Percentiles rank a stretch among this genome's conserved stretches.
These are phyloP conservation scores for Hericium rajendrae DNA, from an alignment of 768 basidiomycete species.

Conservation along the genomic window DNA sequence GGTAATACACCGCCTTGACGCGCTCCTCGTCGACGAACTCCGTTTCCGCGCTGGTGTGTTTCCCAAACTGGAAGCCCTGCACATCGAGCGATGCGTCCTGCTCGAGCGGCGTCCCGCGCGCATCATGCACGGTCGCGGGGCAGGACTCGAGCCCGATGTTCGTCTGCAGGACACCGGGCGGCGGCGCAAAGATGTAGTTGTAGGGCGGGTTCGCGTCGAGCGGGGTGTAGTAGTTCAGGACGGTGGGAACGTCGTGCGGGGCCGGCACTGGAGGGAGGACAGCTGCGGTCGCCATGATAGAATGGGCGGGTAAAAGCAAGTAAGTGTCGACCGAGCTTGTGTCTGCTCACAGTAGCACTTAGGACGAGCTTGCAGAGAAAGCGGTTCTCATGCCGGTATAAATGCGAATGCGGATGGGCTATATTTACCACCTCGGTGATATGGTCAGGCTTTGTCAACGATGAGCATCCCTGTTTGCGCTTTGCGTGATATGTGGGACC, in stretches of 20 bases:
- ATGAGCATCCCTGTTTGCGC: too few relatives aligned
- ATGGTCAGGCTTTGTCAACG: too few relatives aligned
- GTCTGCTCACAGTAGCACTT: too few relatives aligned
- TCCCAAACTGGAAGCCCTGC: slow-evolving; percentile 34
- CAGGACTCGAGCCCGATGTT: slow-evolving; percentile 23
- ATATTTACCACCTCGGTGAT: too few relatives aligned
- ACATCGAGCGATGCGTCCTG: slow-evolving; percentile 24
- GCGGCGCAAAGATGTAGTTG: slow-evolving; percentile 24
- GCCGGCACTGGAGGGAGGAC: slow-evolving; percentile 14
- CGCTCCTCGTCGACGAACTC: slow-evolving; percentile 30
- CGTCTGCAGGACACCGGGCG: slow-evolving; percentile 16
- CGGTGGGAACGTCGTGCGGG: slow-evolving; percentile 25
- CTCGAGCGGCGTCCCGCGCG: slow-evolving; percentile 19
- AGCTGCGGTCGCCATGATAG: slow-evolving; percentile 8
- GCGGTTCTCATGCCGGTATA: too few relatives aligned
- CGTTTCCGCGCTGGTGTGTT: slow-evolving; percentile 25
- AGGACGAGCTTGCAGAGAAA: too few relatives aligned
- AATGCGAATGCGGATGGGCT: too few relatives aligned
- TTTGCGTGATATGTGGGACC: too few relatives aligned
- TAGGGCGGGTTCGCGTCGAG: slow-evolving; percentile 20
- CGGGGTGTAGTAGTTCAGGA: slow-evolving; percentile 26
- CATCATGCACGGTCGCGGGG: slow-evolving; percentile 20
- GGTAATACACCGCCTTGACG: slow-evolving; percentile 30
- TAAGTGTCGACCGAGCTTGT: too few relatives aligned
- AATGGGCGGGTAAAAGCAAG: not conserved